A percentile compares a stretch with the other conserved stretches of the same genome.
Evolutionary conservation across 805 yeast species (phyloP).

Genomic region (Ogataea parapolymorpha): DNA sequence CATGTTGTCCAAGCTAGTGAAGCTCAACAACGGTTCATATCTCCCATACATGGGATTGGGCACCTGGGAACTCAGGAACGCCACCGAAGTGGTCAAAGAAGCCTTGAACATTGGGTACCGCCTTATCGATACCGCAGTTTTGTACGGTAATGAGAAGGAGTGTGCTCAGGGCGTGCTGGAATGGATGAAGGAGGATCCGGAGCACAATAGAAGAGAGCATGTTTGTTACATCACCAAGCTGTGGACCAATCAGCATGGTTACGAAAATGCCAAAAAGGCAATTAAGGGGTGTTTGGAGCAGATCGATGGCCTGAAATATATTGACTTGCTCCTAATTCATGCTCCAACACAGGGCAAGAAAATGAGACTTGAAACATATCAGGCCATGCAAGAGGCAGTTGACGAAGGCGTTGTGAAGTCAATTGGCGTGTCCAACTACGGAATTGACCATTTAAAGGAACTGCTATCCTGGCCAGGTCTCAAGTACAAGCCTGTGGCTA

Average conservation of each 20-base stretch:
- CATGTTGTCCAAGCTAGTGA: slow-evolving; percentile 27
- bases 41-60: slow-evolving; percentile 53
- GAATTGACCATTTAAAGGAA: slow-evolving; percentile 56
- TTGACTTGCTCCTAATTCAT: slow-evolving; percentile 68
- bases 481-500: slow-evolving; percentile 61
- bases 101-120: slow-evolving; percentile 45
- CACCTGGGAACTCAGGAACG: slow-evolving; percentile 40
- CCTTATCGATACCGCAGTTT: slow-evolving; percentile 46
- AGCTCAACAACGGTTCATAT: slow-evolving; percentile 49
- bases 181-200: slow-evolving; percentile 38
- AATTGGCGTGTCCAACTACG: slow-evolving; percentile 79
- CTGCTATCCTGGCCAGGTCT: slow-evolving; percentile 54
- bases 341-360: slow-evolving; percentile 51
- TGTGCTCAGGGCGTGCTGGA: slow-evolving; percentile 46
- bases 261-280: slow-evolving; percentile 53
- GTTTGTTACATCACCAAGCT: slow-evolving; percentile 68
- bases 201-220: slow-evolving; percentile 42
- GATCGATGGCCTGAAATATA: slow-evolving; percentile 57
- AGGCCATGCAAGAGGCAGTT: slow-evolving; percentile 72
- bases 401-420: slow-evolving; percentile 55
- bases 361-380: slow-evolving; percentile 59
- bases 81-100: slow-evolving; percentile 39
- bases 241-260: slow-evolving; percentile 67
- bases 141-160: slow-evolving; percentile 46
- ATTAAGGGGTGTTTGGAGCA: slow-evolving; percentile 51